These are phyloP conservation scores for Polychaeton citri DNA, from an alignment of 2,329 filamentous ascomycete species.

Conservation along the genomic window DNA sequence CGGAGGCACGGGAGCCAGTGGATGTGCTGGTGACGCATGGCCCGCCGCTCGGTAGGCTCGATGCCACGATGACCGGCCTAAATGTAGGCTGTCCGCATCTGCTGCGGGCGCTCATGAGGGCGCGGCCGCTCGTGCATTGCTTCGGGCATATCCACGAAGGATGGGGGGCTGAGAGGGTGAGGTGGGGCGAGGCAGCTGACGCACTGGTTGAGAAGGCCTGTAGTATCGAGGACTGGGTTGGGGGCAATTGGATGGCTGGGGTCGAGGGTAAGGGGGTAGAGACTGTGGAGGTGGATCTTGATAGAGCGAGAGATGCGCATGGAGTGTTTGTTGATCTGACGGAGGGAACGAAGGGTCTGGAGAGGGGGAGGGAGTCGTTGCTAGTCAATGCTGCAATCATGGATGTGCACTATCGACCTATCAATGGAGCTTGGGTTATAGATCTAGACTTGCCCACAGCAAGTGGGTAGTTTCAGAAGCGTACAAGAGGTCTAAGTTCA, in stretches of 20 bases:
- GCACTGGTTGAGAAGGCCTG: conserved; percentile 1
- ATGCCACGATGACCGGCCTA: conserved; percentile 24
- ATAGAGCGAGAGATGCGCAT: conserved; percentile 14
- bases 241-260: conserved; percentile 6
- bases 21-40: conserved; percentile 51
- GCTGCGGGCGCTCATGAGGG: conserved; percentile 36
- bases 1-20: conserved; percentile 20
- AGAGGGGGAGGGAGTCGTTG: conserved; percentile 38
- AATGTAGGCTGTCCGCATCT: conserved; percentile 44
- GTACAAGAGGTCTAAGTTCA: not conserved
- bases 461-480: not conserved
- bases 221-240: conserved; percentile 6
- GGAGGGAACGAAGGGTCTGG: conserved; percentile 17
- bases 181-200: conserved; percentile 22
- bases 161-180: conserved; percentile 30
- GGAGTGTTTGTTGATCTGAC: conserved; percentile 20
- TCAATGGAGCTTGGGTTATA: conserved; percentile 43
- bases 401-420: conserved; percentile 33
- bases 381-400: conserved; percentile 48
- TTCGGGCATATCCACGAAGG: conserved; percentile 52
- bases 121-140: conserved; percentile 42
- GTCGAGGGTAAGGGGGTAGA: conserved; percentile 10
- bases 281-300: conserved; percentile 4
- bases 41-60: conserved; percentile 39
- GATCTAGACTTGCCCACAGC: conserved; percentile 33